phyloP scores from a whole-genome alignment of 495 filamentous ascomycete species.

The Cudoniella acicularis region DNA sequence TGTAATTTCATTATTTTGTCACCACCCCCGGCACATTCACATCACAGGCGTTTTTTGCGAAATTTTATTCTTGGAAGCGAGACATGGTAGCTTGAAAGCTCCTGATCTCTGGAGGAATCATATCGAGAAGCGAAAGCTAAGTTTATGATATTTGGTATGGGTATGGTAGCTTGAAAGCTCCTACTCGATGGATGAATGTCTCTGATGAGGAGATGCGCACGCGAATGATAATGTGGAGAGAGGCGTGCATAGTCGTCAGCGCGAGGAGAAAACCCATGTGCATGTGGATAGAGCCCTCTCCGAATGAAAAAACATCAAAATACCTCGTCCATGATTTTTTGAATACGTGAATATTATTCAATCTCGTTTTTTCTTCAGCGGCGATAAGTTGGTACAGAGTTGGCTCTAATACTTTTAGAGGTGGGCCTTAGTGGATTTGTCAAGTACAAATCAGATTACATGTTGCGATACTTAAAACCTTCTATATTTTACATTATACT shows the following conservation, averaged over 20 bases:
- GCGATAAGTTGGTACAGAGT: too few species aligned
- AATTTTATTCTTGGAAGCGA: conserved; percentile 4
- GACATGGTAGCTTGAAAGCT: conserved; percentile 32
- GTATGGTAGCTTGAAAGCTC: conserved; percentile 30
- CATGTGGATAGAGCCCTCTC: background rate
- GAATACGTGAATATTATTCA: too few species aligned
- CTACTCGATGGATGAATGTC: conserved; percentile 8
- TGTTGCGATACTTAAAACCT: too few species aligned
- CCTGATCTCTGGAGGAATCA: conserved; percentile 19
- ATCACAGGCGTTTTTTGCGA: conserved; percentile 9
- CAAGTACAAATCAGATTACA: too few species aligned
- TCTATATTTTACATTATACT: too few species aligned
- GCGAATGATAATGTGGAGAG: background rate
- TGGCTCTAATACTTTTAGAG: too few species aligned
- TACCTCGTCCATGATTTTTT: background rate
- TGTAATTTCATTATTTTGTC: conserved; percentile 25
- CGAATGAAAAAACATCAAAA: background rate
- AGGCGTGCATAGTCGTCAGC: background rate
- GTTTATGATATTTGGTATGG: conserved; percentile 1
- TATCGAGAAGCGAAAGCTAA: background rate
- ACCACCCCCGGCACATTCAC: conserved; percentile 22
- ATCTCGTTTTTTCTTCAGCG: too few species aligned
- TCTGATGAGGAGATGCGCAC: background rate
- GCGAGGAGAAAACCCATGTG: background rate
- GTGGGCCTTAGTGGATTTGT: too few species aligned